A percentile compares a stretch with the other conserved stretches of the same genome.
Conservation (phyloP, 2,329 filamentous ascomycete species). For the Verticillium isaacii region DNA sequence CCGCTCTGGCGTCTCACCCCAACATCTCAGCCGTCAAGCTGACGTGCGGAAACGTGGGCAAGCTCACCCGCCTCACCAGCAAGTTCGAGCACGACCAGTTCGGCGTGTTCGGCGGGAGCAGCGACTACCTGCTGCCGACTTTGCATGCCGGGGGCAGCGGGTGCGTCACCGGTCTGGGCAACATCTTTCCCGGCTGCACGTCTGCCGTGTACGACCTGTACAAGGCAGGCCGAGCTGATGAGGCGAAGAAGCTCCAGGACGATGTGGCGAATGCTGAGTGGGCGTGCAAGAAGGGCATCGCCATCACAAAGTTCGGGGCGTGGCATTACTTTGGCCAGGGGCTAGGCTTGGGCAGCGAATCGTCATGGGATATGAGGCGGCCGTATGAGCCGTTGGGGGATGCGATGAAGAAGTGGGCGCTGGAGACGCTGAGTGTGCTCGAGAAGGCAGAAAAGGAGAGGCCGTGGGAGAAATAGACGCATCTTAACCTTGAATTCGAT, state of each 20-base stretch:
- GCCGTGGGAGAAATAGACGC: constrained; percentile 4
- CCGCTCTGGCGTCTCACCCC: constrained; percentile 45
- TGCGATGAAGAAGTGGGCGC: constrained; percentile 34
- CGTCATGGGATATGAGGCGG: constrained; percentile 33
- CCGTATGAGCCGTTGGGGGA: constrained; percentile 34
- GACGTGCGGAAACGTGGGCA: constrained; percentile 48
- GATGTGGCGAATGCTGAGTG: constrained; percentile 41
- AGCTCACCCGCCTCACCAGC: constrained; percentile 46
- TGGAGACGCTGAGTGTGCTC: constrained; percentile 33
- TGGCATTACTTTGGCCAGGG: constrained; percentile 34
- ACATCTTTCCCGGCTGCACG: constrained; percentile 38
- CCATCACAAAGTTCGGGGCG: constrained; percentile 40
- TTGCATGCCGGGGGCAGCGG: constrained; percentile 32
- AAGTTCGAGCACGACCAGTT: constrained; percentile 32
- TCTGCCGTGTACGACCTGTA: constrained; percentile 35
- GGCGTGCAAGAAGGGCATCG: constrained; percentile 44
- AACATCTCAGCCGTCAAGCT: constrained; percentile 57
- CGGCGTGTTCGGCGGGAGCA: constrained; percentile 36
- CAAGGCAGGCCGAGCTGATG: constrained; percentile 28
- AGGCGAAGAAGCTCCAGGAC: constrained; percentile 33
- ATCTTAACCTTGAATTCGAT: neutral
- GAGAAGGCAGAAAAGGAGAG: constrained; percentile 23
- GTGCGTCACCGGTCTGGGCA: constrained; percentile 40
- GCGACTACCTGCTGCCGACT: constrained; percentile 36
- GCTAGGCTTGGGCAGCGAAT: constrained; percentile 29